phyloP scores from a whole-genome alignment of 169 alveolate species.

The Plasmodium relictum region DNA sequence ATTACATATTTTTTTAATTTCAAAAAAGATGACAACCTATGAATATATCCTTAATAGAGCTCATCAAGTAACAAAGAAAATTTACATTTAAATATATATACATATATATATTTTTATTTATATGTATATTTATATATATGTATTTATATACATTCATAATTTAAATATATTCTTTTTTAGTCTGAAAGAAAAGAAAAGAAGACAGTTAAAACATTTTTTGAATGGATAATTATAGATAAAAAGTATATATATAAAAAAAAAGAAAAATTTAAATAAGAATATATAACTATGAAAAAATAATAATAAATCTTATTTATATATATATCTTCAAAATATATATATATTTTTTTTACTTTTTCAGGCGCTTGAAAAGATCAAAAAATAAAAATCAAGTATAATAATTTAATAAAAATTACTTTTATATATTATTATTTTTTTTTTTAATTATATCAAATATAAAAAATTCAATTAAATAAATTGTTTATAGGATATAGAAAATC shows the following conservation, averaged over 20 bases:
- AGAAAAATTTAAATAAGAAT: not conserved
- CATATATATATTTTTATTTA: not conserved
- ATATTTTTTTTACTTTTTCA: not conserved
- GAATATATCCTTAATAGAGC: slow-evolving; percentile 81
- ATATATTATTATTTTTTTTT: not conserved
- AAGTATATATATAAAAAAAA: slow-evolving; percentile 1
- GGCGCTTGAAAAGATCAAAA: slow-evolving; percentile 30
- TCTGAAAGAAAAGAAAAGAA: slow-evolving; percentile 54
- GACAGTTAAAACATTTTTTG: slow-evolving; percentile 67
- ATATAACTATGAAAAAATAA: too few species aligned
- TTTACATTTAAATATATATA: not conserved
- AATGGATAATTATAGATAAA: slow-evolving; percentile 75
- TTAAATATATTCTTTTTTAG: slow-evolving; percentile 13
- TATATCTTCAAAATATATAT: not conserved
- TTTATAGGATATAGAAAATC: slow-evolving; percentile 70
- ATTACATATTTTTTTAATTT: slow-evolving; percentile 79
- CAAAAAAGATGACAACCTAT: slow-evolving; percentile 82
- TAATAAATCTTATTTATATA: too few species aligned
- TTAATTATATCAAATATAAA: not conserved
- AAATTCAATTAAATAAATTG: not conserved
- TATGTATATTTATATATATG: not conserved
- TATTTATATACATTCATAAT: not conserved
- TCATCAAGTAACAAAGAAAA: slow-evolving; percentile 18
- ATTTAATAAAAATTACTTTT: not conserved
- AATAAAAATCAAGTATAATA: slow-evolving; percentile 16